Evolutionary conservation across 805 yeast species (phyloP).

Genomic region (Millerozyma miso): DNA sequence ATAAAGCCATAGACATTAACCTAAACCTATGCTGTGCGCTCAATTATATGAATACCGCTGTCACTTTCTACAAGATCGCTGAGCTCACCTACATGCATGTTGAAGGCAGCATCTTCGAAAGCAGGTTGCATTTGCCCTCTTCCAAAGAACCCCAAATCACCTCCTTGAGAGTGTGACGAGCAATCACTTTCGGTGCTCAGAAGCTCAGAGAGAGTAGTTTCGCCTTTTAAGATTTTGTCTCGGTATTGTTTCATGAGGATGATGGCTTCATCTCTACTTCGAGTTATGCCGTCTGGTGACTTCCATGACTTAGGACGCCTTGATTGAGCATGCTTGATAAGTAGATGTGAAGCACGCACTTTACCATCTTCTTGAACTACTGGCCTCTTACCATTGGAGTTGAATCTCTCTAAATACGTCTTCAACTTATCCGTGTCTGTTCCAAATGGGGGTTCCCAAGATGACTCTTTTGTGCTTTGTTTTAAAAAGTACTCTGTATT

Average conservation of each 20-base stretch:
- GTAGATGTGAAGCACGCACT: slow-evolving; percentile 75
- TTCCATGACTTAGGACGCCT: slow-evolving; percentile 94
- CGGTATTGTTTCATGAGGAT: slow-evolving; percentile 56
- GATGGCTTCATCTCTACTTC: slow-evolving; percentile 80
- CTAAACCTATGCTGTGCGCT: slow-evolving; percentile 63
- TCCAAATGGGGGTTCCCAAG: slow-evolving; percentile 91
- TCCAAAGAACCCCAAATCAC: slow-evolving; percentile 87
- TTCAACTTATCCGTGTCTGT: slow-evolving; percentile 60
- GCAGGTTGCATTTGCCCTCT: slow-evolving; percentile 93
- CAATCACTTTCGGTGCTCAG: slow-evolving; percentile 88
- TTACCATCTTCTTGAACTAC: slow-evolving; percentile 43
- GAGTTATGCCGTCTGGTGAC: slow-evolving; percentile 62
- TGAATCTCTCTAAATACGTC: slow-evolving; percentile 46
- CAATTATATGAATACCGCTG: slow-evolving; percentile 86
- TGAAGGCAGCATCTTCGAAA: slow-evolving; percentile 86
- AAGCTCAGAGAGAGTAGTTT: slow-evolving; percentile 59
- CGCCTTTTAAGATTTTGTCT: slow-evolving; percentile 59
- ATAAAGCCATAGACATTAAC: background rate
- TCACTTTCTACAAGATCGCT: slow-evolving; percentile 83
- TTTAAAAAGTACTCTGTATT: slow-evolving; percentile 81
- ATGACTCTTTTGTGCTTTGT: slow-evolving; percentile 63
- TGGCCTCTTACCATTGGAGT: slow-evolving; percentile 42
- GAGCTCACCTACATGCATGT: slow-evolving; percentile 74
- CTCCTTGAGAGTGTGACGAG: slow-evolving; percentile 78
- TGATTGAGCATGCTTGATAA: slow-evolving; percentile 77